Base-by-base conservation (phyloP, 2,329 filamentous ascomycete genomes). In the Pyricularia sp. region DNA sequence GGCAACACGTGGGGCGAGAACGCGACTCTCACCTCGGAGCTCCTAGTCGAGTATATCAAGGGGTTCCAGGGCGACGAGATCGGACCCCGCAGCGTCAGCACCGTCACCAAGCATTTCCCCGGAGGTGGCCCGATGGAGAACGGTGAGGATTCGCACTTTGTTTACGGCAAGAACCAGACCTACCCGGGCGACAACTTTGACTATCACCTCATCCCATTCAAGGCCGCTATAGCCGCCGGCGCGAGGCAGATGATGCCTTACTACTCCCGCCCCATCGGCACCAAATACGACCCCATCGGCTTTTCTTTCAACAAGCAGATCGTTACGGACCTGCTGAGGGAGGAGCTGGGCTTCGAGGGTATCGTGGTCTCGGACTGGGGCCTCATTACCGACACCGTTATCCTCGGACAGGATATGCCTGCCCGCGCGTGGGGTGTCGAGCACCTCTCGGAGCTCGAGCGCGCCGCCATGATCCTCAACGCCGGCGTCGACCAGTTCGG, bases 351-450 rank as follows among this genome's bases (percentile, higher is more conserved):
- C 2, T 84, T 81, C 65, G 68, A 81, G 0, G 81, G 81, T 1
- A 80, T 83, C n/a, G 75, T 83, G 0, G 74, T 78, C 2, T 81
- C 78, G 0, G 81, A 83, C 66, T 83, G 81, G 81, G 79, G 80
- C 0, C 73, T 84, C 3, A 74, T 83, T 26, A 83, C 81, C 0
- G 78, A 81, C 60, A 69, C 70, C 0, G 66, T 71, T 1, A 77
- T 81, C 33, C 31, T 68, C 0, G 79, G 78, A 1, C 76, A 81
- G 68, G 71, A 77, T 40, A 77, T 80, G 75, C 78, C 77, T 0
- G 79, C 79, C 0, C 75, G 79, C 12, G 78, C 78, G 2, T 84
- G 81, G 80, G 81, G 81, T 1, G 74, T 78, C 0, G 80, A 83
- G 67, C 70, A 77, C 63, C 70, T 80, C 1, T 77, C 69, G 24